Evolutionary conservation across 345 rosid species (phyloP).

Genomic region (Gossypium anomalum): DNA sequence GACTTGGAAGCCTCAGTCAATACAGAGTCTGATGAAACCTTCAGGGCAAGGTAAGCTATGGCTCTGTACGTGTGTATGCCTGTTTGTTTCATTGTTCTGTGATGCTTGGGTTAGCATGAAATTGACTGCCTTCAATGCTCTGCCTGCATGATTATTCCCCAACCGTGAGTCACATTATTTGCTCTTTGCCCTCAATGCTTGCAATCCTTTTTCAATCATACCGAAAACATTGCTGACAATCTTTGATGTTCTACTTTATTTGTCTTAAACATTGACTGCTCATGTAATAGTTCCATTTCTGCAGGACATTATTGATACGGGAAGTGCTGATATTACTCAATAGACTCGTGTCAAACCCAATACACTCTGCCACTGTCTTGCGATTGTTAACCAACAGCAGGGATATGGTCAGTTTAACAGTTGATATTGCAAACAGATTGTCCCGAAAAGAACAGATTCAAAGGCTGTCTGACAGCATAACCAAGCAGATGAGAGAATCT

Average conservation of each 20-base stretch:
- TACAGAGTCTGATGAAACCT: conserved; percentile 35
- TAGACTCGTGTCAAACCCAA: conserved; percentile 62
- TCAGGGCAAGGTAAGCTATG: conserved; percentile 55
- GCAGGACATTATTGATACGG: conserved; percentile 65
- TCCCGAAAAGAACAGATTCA: conserved; percentile 39
- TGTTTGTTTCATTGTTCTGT: neutral
- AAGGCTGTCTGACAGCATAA: conserved; percentile 24
- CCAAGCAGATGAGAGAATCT: conserved; percentile 43
- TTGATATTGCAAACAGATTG: conserved; percentile 64
- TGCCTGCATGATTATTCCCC: neutral
- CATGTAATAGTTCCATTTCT: neutral
- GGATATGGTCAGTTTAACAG: conserved; percentile 72
- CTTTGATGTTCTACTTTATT: neutral
- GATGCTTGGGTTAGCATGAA: conserved; percentile 7
- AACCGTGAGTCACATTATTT: neutral
- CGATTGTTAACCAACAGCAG: conserved; percentile 56
- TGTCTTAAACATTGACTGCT: neutral
- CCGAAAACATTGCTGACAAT: neutral
- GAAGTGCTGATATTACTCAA: conserved; percentile 79
- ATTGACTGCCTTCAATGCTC: neutral
- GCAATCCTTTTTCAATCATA: neutral
- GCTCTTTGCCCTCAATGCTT: neutral
- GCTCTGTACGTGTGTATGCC: neutral
- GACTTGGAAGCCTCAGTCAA: conserved; percentile 42
- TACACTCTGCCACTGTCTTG: conserved; percentile 49